Evolutionary conservation across 768 basidiomycete species (phyloP), one percentile per base, ranked within the genome.

Genomic region (Suillus tomentosus): DNA sequence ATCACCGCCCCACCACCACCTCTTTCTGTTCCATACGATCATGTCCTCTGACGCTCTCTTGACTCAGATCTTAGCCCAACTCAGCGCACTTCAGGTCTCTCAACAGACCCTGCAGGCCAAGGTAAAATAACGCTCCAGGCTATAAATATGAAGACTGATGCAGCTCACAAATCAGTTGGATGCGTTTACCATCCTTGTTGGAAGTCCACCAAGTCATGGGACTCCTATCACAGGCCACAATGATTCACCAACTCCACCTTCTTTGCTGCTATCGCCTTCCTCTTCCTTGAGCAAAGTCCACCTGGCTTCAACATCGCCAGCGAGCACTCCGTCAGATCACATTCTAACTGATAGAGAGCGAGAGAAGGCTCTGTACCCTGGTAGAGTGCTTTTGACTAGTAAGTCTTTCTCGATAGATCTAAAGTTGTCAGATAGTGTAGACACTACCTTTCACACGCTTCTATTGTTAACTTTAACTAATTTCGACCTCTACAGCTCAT

Each of bases 311-410:
- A 67, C 79, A 45, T 68, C 72, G 5, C 72, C 74, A 2, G 65
- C 66, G 15, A 67, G 62, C 36, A 59, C 71, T 5, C 27, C 65
- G 14, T 27, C 56, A n/a, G 73, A 74, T 17, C 70, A 69, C 51
- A 59, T 45, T 34, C 11, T 65, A 19, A 60, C 67, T 43, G 90
- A 90, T 62, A 90, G 82, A 72, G 89, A 90, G 62, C 82, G 89
- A 65, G 91, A 92, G 78, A 91, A 81, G 70, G 69, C 84, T 37
- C 74, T 95, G 24, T 97, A 97, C 73, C 93, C 94, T 8, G 87
- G 88, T 5, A 82, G 94, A 42, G 90, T 96, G 34, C 81, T 93
- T 64, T 80, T 96, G 24, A 94, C 93, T 5, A 96, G 93, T 93
- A 70, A 75, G 90, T 84, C 5, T 24, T 13, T 9, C 22, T 65